Base-by-base conservation (phyloP, 495 filamentous ascomycete genomes). In the Xylaria telfairii region DNA sequence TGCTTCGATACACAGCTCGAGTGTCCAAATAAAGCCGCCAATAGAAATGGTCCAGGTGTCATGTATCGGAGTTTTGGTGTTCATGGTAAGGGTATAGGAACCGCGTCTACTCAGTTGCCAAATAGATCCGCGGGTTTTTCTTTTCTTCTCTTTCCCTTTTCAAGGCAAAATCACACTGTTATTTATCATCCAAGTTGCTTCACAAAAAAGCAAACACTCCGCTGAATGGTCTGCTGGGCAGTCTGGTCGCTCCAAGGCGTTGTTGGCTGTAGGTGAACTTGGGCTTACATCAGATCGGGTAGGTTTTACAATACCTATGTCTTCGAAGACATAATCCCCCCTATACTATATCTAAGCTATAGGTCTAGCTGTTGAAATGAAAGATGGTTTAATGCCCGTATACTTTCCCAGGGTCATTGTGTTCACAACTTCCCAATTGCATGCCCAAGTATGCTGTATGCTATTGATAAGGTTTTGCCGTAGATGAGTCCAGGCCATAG, bases 1-100 rank as follows among this genome's bases (percentile, higher is more conserved):
- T 87, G 86, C 78, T 88, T 37, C 81, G 77, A 21, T 65, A 74
- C 24, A 71, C 71, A 65, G 67, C 67, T 42, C 69, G 65, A 30
- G 60, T 49, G 8, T 65, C 61, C 59, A 70, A 63, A 37, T 70
- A 68, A 67, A 65, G 8, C 42, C 24, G 47, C 37, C 19, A 47
- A 19, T 57, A 32, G 12, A 21, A 39, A 46, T 32, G 24, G 59
- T 12, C 1, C 15, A 42, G 34, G 44, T 30, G 49, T 61, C 69
- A 74, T 39, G 13, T 30, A 53, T 42, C n/a, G 61, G 60, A 56
- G 47, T 70, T 44, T 3, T 26, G 51, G 60, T 28, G 59, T 70
- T 59, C n/a, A 70, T 53, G n/a, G 39, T 15, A 32, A 30, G 24
- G 15, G 12, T 15, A 41, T 28, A 62, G 56, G 2, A 30, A 54